Base-by-base conservation (phyloP, 257 asterid genomes). In the Thymus mandschuricus region DNA sequence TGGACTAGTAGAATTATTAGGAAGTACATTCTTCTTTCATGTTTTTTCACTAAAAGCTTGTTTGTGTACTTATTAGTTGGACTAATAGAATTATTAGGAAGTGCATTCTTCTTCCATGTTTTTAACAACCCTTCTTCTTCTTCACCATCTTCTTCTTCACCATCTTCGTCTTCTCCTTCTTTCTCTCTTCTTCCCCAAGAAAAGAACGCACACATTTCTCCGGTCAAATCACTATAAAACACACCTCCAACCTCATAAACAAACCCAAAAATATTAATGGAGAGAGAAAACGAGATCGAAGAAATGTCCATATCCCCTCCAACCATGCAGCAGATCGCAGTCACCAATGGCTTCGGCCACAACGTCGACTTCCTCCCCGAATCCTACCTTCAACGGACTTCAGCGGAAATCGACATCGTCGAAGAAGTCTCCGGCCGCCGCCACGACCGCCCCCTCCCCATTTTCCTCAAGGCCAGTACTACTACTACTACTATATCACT, bases 321-420 rank as follows among this genome's bases (percentile, higher is more conserved):
- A 51, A 66, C 88, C 45, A 57, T 83, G 70, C n/a, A n/a, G n/a
- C n/a, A n/a, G n/a, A n/a, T n/a, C n/a, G 83, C 89, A 30, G 85
- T 85, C 8, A 82, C 84, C 83, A 88, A 80, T 65, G 88, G 92
- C 70, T 86, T 89, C 72, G 90, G 84, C 31, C 92, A 81, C 71
- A 86, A 83, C 73, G 67, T 83, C 10, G 96, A 86, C 58, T 87
- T 87, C 72, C 74, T 86, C 83, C 74, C 97, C 40, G 92, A 81
- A 28, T 43, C 91, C 33, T 85, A 80, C 74, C 71, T 72, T 1
- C 78, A 79, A 76, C 80, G 78, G 66, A 70, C 77, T 31, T 72
- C 85, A 68, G 78, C 92, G 0, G 89, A 86, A 80, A 91, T 87
- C 60, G 89, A 93, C 69, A 85, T 93, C 1, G 87, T 81, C n/a